These are phyloP conservation scores for Bifiguratus adelaidae DNA, from an alignment of 192 early-diverging fungal genomes.

Conservation along the genomic window DNA sequence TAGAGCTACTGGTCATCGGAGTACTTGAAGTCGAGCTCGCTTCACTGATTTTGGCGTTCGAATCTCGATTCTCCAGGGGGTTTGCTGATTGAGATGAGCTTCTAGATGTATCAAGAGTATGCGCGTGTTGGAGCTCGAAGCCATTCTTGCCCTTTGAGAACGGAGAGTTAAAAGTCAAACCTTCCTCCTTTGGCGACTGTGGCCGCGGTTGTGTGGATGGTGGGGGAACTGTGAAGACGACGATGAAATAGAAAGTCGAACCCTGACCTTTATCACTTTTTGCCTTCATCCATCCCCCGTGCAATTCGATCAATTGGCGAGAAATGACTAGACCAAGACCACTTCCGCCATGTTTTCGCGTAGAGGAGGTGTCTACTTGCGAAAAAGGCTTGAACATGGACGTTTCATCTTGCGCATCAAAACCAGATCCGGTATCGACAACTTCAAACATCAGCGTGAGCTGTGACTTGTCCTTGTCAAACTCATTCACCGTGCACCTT, in stretches of 20 bases:
- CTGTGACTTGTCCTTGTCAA: constrained; percentile 11
- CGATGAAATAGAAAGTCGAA: constrained; percentile 66
- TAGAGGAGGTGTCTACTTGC: constrained; percentile 71
- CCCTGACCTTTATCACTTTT: constrained; percentile 58
- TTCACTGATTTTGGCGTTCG: too few species aligned
- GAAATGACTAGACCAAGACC: constrained; percentile 78
- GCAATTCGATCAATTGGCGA: constrained; percentile 62
- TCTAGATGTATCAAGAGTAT: too few species aligned
- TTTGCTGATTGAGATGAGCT: too few species aligned
- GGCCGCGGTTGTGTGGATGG: constrained; percentile 20
- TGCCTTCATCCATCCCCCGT: constrained; percentile 65
- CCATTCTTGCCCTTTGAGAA: too few species aligned
- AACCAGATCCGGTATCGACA: constrained; percentile 74
- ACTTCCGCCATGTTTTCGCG: constrained; percentile 76
- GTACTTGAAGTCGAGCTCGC: too few species aligned
- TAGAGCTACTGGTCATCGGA: too few species aligned
- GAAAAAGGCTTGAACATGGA: constrained; percentile 75
- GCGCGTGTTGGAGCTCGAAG: too few species aligned
- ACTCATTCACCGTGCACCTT: constrained; percentile 27
- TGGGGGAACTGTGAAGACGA: constrained; percentile 33
- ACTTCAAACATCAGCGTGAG: constrained; percentile 58
- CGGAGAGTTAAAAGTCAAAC: constrained; percentile 9
- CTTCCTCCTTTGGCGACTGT: constrained; percentile 28
- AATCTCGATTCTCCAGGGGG: too few species aligned
- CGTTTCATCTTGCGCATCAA: constrained; percentile 54